A percentile compares a stretch with the other conserved stretches of the same genome.
These are phyloP conservation scores for Rosa chinensis DNA, from an alignment of 306 rosid genomes.

Conservation along the genomic window DNA sequence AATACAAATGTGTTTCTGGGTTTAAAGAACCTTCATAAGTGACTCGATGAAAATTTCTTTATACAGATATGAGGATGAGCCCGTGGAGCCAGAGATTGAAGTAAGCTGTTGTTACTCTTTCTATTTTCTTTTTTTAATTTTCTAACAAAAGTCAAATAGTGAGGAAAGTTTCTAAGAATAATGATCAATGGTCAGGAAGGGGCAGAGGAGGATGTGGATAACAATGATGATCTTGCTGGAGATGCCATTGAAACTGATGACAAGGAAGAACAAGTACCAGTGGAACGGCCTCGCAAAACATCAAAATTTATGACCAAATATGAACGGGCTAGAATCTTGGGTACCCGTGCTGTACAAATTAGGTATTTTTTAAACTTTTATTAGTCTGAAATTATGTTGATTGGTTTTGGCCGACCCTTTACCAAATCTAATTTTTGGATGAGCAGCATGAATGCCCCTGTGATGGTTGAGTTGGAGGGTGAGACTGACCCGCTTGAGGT, in stretches of 20 bases:
- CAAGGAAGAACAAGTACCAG: constrained; percentile 46
- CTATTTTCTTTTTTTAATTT: not conserved
- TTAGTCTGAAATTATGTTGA: not conserved
- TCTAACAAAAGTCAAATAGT: not conserved
- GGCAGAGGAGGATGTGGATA: constrained; percentile 76
- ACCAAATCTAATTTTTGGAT: constrained; percentile 16
- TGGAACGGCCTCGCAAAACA: constrained; percentile 68
- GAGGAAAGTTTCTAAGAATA: constrained; percentile 3
- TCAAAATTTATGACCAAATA: constrained; percentile 90
- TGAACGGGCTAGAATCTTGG: constrained; percentile 91
- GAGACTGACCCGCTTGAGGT: constrained; percentile 98
- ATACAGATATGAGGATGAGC: constrained; percentile 84
- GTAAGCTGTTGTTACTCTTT: constrained; percentile 28
- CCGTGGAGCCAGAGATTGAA: constrained; percentile 85
- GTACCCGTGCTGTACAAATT: constrained; percentile 95
- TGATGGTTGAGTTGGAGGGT: constrained; percentile 95
- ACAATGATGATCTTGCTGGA: constrained; percentile 56
- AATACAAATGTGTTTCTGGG: not conserved
- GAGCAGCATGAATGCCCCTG: constrained; percentile 96
- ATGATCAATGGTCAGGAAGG: constrained; percentile 65
- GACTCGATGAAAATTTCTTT: not conserved
- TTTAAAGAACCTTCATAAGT: not conserved
- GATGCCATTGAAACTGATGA: constrained; percentile 66
- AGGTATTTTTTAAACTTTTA: constrained; percentile 46
- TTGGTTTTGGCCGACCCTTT: constrained; percentile 2